Evolutionary conservation across 768 basidiomycete species (phyloP).

Genomic region (Lepiota brunneoincarnata): DNA sequence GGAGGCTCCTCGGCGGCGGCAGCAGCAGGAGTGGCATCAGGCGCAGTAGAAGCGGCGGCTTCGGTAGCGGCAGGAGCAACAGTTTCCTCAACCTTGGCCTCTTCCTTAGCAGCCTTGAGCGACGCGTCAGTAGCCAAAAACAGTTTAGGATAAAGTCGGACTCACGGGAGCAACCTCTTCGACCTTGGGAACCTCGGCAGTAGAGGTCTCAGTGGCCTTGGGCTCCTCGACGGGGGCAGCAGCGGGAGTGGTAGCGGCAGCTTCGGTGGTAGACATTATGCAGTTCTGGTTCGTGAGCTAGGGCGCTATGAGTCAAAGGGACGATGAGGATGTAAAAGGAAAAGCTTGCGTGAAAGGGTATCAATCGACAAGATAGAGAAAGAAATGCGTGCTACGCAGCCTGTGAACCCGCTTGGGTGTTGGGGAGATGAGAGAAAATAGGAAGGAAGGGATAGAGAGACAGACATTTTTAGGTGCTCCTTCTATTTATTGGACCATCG

Average conservation of each 20-base stretch:
- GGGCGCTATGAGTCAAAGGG: conserved; percentile 17
- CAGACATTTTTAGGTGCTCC: conserved; percentile 31
- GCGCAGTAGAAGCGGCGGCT: conserved; percentile 21
- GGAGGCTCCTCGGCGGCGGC: conserved; percentile 27
- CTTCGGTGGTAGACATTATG: conserved; percentile 85
- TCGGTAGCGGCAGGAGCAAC: conserved; percentile 20
- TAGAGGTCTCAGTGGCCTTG: conserved; percentile 30
- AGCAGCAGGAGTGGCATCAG: conserved; percentile 18
- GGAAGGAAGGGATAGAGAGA: conserved; percentile 54
- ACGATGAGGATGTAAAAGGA: conserved; percentile 14
- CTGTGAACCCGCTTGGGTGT: conserved; percentile 42
- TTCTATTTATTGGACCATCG: conserved; percentile 44
- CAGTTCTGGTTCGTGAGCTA: conserved; percentile 57
- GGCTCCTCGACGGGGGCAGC: conserved; percentile 48
- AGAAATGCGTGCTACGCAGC: conserved; percentile 52
- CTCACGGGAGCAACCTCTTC: conserved; percentile 49
- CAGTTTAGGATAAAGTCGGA: neutral
- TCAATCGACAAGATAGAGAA: conserved; percentile 56
- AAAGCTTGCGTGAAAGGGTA: conserved; percentile 45
- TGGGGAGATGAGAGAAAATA: conserved; percentile 45
- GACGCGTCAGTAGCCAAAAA: conserved; percentile 5
- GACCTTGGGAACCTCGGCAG: conserved; percentile 25
- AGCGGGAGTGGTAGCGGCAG: conserved; percentile 36
- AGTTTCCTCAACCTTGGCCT: conserved; percentile 18
- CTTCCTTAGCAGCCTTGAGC: conserved; percentile 26